Evolutionary conservation across 768 basidiomycete species (phyloP), one percentile per base, ranked within the genome.

Genomic region (Hysterangium stoloniferum): DNA sequence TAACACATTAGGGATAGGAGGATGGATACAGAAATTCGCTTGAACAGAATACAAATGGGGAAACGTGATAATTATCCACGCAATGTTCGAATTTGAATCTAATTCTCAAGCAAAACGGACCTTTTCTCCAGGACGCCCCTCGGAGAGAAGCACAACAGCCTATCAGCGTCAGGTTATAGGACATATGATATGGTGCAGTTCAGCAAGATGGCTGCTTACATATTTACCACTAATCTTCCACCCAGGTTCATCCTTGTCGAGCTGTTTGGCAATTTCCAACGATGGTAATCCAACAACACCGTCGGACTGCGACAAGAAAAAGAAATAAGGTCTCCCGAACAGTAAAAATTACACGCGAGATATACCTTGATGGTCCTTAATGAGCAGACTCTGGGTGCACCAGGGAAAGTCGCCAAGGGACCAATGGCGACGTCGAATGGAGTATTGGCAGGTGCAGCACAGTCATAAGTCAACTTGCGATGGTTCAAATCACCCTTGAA

Each of bases 201-300:
- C 48, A 45, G 44, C 33, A 44, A 34, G 36, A 12, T 8, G 22
- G 24, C 29, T 12, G 75, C 88, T 70, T 64, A 92, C 91, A 61
- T 92, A 94, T 89, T 94, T 93, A 41, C 93, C 91, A 45, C 87
- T 89, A 61, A 96, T 95, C 71, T 92, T 94, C 94, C 93, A 97
- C 44, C 94, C 94, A 12, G 86, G 80, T 61, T 96, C 90, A 25
- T 77, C 74, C 59, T 85, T 73, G 64, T 95, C 90, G 17, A 96
- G 72, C 52, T 73, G 75, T 64, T 89, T 85, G 2, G 88, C 90
- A 28, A 80, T 66, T 7, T 17, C 37, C 8, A 83, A 68, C 6
- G 71, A 62, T 31, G 85, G 86, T 22, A 91, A 69, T 4, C 88
- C 89, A 37, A 95, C 92, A 2, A 97, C 92, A 37, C 95, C 93